phyloP scores from a whole-genome alignment of 495 filamentous ascomycete species.

The Xylaria venustula region DNA sequence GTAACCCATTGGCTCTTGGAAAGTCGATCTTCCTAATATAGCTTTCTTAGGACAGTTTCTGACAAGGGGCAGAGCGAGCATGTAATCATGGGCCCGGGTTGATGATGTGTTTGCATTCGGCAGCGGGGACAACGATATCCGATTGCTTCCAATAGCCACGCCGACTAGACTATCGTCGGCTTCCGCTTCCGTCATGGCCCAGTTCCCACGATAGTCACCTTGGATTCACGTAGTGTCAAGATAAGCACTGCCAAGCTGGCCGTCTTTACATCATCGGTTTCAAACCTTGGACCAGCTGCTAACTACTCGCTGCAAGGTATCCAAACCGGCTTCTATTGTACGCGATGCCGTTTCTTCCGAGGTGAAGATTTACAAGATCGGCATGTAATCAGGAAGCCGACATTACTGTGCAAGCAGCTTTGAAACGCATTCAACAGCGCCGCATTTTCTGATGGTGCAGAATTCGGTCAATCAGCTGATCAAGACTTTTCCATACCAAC shows the following conservation, averaged over 20 bases:
- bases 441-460: not conserved
- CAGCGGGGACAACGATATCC: not conserved
- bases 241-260: slow-evolving; percentile 2
- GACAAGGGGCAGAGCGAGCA: not conserved
- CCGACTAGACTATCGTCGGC: not conserved
- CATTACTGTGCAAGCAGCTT: not conserved
- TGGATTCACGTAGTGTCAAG: not conserved
- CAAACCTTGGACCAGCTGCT: not conserved
- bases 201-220: slow-evolving; percentile 1
- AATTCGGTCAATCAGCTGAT: slow-evolving; percentile 1
- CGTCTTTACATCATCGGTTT: not conserved
- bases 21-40: slow-evolving; percentile 6
- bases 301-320: not conserved
- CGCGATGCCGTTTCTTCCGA: not conserved
- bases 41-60: not conserved
- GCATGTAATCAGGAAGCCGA: not conserved
- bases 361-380: slow-evolving; percentile 6
- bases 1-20: not conserved
- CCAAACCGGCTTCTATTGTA: not conserved
- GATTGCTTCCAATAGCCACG: slow-evolving; percentile 1
- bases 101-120: not conserved
- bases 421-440: not conserved
- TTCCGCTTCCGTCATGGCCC: not conserved
- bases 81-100: not conserved
- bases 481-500: not conserved